phyloP scores from a whole-genome alignment of 1,284 basidiomycete species.

The Malassezia cuniculi region DNA sequence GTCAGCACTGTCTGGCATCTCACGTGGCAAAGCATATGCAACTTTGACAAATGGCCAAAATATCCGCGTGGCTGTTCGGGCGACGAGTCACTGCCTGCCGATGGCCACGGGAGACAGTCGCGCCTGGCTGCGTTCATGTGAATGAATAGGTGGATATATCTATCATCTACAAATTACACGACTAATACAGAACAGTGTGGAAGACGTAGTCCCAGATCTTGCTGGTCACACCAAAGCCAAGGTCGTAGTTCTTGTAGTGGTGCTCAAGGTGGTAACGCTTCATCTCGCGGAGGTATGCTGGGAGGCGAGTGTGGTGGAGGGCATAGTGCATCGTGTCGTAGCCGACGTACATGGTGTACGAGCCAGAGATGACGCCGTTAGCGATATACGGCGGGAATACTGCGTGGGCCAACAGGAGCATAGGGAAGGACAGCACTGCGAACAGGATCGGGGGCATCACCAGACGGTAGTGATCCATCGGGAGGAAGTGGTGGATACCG shows the following conservation, averaged over 20 bases:
- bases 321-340: conserved; percentile 46
- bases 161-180: too few relatives aligned
- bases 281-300: conserved; percentile 73
- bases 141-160: too few relatives aligned
- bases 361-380: conserved; percentile 82
- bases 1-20: neutral
- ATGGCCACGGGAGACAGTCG: conserved; percentile 8
- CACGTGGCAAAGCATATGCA: too few relatives aligned
- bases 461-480: conserved; percentile 72
- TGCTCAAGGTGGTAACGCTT: conserved; percentile 98
- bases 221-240: conserved; percentile 91
- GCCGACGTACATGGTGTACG: conserved; percentile 74
- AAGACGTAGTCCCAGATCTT: conserved; percentile 93
- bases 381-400: conserved; percentile 72
- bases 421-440: conserved; percentile 63
- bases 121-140: conserved; percentile 2
- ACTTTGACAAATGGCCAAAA: too few relatives aligned
- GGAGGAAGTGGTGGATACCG: conserved; percentile 93
- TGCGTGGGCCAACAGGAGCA: conserved; percentile 70
- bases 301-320: conserved; percentile 51
- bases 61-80: too few relatives aligned
- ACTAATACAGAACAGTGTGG: conserved; percentile 55
- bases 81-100: conserved; percentile 5
- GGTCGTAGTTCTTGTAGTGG: conserved; percentile 76
- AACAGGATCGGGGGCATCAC: conserved; percentile 96